Evolutionary conservation across 441 rosid genomes (phyloP), one percentile per base, ranked within the genome.

Genomic region (Caryocar brasiliense): DNA sequence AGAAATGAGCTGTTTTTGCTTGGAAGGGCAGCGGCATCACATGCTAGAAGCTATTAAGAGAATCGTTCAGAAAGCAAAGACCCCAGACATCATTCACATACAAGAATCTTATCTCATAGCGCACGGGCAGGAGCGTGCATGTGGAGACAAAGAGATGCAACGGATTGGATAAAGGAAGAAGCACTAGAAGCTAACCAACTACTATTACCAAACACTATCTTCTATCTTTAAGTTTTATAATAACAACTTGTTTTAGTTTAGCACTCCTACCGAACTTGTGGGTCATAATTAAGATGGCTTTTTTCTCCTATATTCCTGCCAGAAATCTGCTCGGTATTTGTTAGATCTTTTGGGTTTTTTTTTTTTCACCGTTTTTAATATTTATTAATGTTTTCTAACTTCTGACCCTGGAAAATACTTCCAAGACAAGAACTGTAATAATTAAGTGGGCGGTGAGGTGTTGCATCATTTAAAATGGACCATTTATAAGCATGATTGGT

Each of bases 1-100:
- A 36, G 8, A 11, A 11, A 47, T 66, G 80, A 75, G 76, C 72
- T 68, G 80, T 56, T 49, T 30, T 73, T 71, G 67, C 81, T 74
- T 75, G 41, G 62, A 62, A 66, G 37, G 47, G 54, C 78, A 68
- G 66, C 73, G n/a, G n/a, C n/a, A 57, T 68, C 70, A 64, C 78
- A 66, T 66, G 76, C 71, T 40, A 59, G 7, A 26, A 49, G 34
- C 27, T 30, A 15, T 41, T 52, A 52, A 11, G 32, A 70, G 34
- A 54, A 67, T 71, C 51, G 58, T 58, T 51, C 24, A 45, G 19
- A 54, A n/a, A 32, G 18, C 34, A 26, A 43, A 28, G 14, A 42
- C 59, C 46, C n/a, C 56, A 35, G 38, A 19, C 26, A 39, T 35
- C 33, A 18, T 35, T 35, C 25, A 0, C 9, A 28, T 25, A 32